Percentiles rank a stretch among this genome's conserved stretches.
Conservation (phyloP, 768 basidiomycete genomes). For the Lentinula aciculospora region DNA sequence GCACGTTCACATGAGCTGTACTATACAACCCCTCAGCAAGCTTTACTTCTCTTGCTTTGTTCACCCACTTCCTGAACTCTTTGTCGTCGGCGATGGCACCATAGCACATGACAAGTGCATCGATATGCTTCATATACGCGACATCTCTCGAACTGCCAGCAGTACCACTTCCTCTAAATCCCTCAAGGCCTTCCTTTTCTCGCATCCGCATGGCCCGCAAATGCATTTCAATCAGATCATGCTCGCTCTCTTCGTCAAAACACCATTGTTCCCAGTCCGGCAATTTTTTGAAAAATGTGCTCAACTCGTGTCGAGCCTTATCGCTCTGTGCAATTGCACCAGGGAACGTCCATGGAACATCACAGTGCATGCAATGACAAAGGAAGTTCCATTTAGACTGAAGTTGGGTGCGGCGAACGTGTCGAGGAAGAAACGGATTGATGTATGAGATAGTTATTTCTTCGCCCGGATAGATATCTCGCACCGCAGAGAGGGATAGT, state of each 20-base stretch:
- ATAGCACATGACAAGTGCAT: constrained; percentile 3
- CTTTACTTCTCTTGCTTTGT: background rate
- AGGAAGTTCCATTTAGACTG: background rate
- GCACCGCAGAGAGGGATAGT: background rate
- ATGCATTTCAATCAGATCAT: background rate
- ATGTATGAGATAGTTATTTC: constrained; percentile 6
- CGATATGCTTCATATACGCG: constrained; percentile 2
- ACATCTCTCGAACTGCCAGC: background rate
- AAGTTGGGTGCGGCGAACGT: background rate
- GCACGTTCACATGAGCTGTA: background rate
- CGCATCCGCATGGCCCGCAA: background rate
- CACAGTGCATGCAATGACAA: constrained; percentile 1
- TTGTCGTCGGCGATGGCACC: constrained; percentile 1
- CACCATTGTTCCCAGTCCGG: constrained; percentile 4
- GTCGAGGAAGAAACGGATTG: background rate
- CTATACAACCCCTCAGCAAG: background rate
- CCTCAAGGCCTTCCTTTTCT: constrained; percentile 2
- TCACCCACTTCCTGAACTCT: background rate
- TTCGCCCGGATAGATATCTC: background rate
- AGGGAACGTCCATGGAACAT: background rate
- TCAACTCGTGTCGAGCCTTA: background rate
- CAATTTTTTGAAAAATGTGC: background rate
- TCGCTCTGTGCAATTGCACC: constrained; percentile 1
- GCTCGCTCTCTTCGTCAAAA: background rate
- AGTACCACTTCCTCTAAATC: background rate